These are phyloP conservation scores for Coprinellus micaceus DNA, from an alignment of 768 basidiomycete genomes.

Conservation along the genomic window DNA sequence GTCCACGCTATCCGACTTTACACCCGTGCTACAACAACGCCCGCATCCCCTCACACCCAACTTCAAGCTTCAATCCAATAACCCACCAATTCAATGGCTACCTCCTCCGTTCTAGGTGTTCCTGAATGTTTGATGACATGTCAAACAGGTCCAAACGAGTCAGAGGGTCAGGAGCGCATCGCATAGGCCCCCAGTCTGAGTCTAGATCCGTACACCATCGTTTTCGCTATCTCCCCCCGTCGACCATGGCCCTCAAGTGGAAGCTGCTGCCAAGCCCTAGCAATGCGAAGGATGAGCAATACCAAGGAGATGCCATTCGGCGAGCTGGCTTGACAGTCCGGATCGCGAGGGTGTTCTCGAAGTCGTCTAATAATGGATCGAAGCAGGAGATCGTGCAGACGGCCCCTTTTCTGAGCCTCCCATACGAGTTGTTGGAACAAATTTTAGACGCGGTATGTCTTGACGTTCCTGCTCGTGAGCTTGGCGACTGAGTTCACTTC, in stretches of 20 bases:
- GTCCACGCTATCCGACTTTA: neutral
- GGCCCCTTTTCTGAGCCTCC: neutral
- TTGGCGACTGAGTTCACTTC: neutral
- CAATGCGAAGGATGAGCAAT: neutral
- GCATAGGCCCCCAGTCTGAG: neutral
- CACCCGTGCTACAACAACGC: neutral
- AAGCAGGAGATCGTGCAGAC: neutral
- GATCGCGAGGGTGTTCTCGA: conserved; percentile 2
- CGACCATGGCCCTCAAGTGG: conserved; percentile 6
- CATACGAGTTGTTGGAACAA: conserved; percentile 5
- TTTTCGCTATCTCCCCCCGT: neutral
- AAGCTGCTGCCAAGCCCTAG: neutral
- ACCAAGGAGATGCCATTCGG: neutral
- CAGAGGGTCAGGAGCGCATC: neutral
- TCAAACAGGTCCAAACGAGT: conserved; percentile 5
- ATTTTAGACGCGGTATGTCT: neutral
- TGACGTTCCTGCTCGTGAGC: neutral
- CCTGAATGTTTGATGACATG: neutral
- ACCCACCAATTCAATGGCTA: neutral
- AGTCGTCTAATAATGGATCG: neutral
- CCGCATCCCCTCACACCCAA: neutral
- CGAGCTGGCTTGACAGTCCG: neutral
- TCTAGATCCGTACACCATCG: neutral
- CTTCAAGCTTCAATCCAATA: neutral
- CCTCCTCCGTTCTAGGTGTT: too few species aligned